Conservation (phyloP, 1,284 basidiomycete species). For the Porodaedalea pini region DNA sequence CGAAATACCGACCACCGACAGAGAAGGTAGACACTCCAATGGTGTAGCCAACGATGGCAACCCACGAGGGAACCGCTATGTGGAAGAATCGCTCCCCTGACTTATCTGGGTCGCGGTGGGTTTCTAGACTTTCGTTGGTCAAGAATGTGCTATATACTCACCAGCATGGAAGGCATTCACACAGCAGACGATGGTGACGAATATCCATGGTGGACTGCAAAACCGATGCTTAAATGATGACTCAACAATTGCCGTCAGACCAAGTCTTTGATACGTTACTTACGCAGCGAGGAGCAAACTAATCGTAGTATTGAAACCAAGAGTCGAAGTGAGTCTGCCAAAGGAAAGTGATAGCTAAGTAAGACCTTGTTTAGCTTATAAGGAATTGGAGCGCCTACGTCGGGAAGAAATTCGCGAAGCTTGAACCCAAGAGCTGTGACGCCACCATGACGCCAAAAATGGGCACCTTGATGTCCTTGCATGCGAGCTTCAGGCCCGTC, state of each 20-base stretch:
- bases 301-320: constrained; percentile 34
- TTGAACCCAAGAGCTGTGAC: constrained; percentile 30
- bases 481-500: constrained; percentile 27
- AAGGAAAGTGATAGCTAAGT: constrained; percentile 36
- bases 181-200: constrained; percentile 52
- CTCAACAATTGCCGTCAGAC: not conserved
- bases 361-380: constrained; percentile 11
- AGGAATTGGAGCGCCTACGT: constrained; percentile 23
- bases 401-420: constrained; percentile 39
- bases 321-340: constrained; percentile 41
- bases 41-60: constrained; percentile 59
- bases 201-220: constrained; percentile 62
- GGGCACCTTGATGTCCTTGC: constrained; percentile 36
- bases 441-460: constrained; percentile 29
- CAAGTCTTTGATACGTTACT: constrained; percentile 23
- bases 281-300: constrained; percentile 36
- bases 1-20: constrained; percentile 55
- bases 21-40: constrained; percentile 55
- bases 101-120: constrained; percentile 36
- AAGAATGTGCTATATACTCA: constrained; percentile 28
- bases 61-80: constrained; percentile 56
- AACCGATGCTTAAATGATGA: not conserved
- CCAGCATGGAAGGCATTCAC: constrained; percentile 67
- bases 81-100: constrained; percentile 71
- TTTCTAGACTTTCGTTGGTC: not conserved